Conservation (phyloP, 2,329 filamentous ascomycete genomes). For the Fusarium nygamai region DNA sequence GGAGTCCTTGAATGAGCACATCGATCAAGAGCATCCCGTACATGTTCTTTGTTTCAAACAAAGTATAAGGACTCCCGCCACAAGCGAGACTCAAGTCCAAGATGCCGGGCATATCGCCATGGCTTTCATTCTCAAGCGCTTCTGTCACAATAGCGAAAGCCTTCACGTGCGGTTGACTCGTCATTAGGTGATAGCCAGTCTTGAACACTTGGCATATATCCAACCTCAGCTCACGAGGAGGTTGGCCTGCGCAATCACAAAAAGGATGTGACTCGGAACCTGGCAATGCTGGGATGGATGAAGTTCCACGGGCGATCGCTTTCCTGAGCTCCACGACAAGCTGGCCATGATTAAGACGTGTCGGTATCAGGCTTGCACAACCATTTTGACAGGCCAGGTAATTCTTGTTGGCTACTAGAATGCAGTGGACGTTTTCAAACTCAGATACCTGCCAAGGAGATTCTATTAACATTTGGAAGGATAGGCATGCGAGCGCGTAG, state of each 20-base stretch:
- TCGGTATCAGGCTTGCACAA: not conserved
- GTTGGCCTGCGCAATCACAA: not conserved
- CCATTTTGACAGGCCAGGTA: not conserved
- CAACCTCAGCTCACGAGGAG: fast-evolving
- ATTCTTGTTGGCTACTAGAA: not conserved
- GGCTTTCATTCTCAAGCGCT: not conserved
- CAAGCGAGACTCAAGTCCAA: not conserved
- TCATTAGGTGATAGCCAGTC: fast-evolving
- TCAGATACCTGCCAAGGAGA: fast-evolving
- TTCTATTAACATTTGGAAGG: not conserved
- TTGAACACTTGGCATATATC: not conserved
- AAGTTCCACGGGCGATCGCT: not conserved
- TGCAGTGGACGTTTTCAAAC: fast-evolving
- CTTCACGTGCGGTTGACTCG: not conserved
- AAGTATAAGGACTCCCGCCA: not conserved
- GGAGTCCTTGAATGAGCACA: not conserved
- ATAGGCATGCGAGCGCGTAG: not conserved
- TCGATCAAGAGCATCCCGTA: not conserved
- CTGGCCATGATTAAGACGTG: not conserved
- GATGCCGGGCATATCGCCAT: fast-evolving
- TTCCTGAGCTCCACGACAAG: not conserved
- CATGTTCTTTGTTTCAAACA: not conserved
- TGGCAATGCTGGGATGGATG: not conserved
- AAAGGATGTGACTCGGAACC: fast-evolving
- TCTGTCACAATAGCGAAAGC: fast-evolving